A percentile compares a stretch with the other conserved stretches of the same genome.
Conservation (phyloP, 192 early-diverging fungal species). For the Gamsiella multidivaricata region DNA sequence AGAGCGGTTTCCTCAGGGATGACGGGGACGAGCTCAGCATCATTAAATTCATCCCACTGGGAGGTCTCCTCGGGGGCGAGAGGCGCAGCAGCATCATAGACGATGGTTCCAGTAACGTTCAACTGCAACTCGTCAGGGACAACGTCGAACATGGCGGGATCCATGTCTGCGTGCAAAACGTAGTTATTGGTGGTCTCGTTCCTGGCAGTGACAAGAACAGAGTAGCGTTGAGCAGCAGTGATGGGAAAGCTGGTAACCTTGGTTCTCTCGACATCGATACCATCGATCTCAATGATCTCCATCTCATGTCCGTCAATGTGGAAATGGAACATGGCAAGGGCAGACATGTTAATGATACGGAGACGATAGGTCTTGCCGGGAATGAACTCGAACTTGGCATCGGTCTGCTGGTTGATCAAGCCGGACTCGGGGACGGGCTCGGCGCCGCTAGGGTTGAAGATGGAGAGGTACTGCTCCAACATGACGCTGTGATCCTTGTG, state of each 20-base stretch:
- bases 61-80: conserved; percentile 29
- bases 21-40: conserved; percentile 66
- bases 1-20: conserved; percentile 50
- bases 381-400: conserved; percentile 67
- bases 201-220: conserved; percentile 82
- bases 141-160: conserved; percentile 80
- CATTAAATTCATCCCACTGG: conserved; percentile 64
- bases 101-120: conserved; percentile 70
- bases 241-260: conserved; percentile 67
- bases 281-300: conserved; percentile 85
- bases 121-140: conserved; percentile 65
- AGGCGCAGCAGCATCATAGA: conserved; percentile 57
- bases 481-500: conserved; percentile 68
- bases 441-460: conserved; percentile 71
- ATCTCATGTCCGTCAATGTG: conserved; percentile 83
- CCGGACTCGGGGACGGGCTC: conserved; percentile 76
- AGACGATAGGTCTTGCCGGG: conserved; percentile 87
- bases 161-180: conserved; percentile 78
- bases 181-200: conserved; percentile 73
- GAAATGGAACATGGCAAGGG: conserved; percentile 80
- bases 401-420: conserved; percentile 69
- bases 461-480: conserved; percentile 68
- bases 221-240: conserved; percentile 81
- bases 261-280: conserved; percentile 69
- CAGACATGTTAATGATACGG: conserved; percentile 86